Evolutionary conservation across 164 flowering plant genomes (phyloP), one percentile per base, ranked within the genome.

Genomic region (Stephania yunnanensis): DNA sequence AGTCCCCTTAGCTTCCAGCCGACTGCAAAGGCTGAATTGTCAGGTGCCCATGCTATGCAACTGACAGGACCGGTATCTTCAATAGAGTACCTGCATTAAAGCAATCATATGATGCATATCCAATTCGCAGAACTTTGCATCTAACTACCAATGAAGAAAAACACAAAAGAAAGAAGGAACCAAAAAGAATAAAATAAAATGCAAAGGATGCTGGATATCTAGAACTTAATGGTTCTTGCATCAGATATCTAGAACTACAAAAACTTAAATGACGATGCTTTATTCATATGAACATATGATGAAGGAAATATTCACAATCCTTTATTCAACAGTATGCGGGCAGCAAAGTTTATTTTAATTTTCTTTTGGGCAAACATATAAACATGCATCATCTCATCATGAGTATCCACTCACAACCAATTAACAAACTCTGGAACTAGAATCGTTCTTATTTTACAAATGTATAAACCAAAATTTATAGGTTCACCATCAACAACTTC

Each of bases 1-100:
- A 95, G 91, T 71, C 99, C 99, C 85, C 97, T 89, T 71, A 80
- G 85, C 83, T 88, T 95, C 97, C 98, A 95, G 53, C 98, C 99
- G 83, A 95, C 95, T 46, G 99, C 94, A 87, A 95, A 95, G 81
- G 98, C 98, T 83, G 97, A 88, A 84, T 90, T 86, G 81, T 95
- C 97, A 71, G 98, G 99, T 64, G 97, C 88, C 99, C 99, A 95
- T 42, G 92, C 86, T 83, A 95, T 88, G 81, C 87, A 92, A 80
- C 90, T 92, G 75, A 95, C 95, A 75, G 93, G 73, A 76, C 99
- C 99, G 80, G 98, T 93, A 79, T 93, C 97, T n/a, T 95, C 99
- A 85, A 84, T 77, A 36, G 98, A 87, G 81, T 93, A 95, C 78
- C 99, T 95, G 89, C 83, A 82, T 13, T 58, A 72, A 69, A 46